Percentiles rank a stretch among this genome's conserved stretches.
These are phyloP conservation scores for Actinomucor elegans DNA, from an alignment of 371 early-diverging fungal species.

Conservation along the genomic window DNA sequence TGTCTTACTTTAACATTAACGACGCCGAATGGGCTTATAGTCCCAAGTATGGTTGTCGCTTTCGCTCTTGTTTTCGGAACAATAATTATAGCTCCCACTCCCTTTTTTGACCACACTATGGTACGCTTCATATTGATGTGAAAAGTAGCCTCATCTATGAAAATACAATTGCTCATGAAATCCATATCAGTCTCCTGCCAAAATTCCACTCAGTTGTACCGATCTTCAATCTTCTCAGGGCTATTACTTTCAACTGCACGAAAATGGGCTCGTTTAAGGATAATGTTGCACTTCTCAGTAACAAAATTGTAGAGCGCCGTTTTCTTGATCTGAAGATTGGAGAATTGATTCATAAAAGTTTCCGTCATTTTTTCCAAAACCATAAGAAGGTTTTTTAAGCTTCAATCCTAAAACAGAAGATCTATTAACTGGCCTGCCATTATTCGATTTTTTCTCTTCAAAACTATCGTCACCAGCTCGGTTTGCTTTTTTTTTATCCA, in stretches of 20 bases:
- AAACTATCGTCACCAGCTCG: no score
- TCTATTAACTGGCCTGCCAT: no score
- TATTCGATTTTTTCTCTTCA: no score
- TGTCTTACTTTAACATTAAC: no score
- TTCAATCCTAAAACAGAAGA: no score
- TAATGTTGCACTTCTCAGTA: conserved; percentile 23
- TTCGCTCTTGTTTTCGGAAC: conserved; percentile 12
- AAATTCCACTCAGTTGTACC: conserved; percentile 15
- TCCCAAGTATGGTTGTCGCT: conserved; percentile 4
- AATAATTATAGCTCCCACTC: neutral
- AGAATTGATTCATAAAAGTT: conserved; percentile 17
- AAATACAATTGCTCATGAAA: conserved; percentile 17
- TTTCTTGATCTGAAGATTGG: conserved; percentile 17
- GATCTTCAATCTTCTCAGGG: conserved; percentile 17
- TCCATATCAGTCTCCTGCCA: conserved; percentile 18
- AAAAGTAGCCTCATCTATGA: conserved; percentile 13
- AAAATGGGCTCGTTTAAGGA: conserved; percentile 21
- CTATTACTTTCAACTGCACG: conserved; percentile 22
- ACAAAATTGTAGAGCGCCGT: conserved; percentile 18
- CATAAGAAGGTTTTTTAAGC: no score
- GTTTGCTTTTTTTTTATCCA: no score
- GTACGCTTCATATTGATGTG: conserved; percentile 13
- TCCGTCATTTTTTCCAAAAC: conserved; percentile 23
- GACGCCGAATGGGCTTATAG: neutral
- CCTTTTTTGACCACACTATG: conserved; percentile 8